Evolutionary conservation across 305 asterid genomes (phyloP), one percentile per base, ranked within the genome.

Genomic region (Fraxinus greggii): DNA sequence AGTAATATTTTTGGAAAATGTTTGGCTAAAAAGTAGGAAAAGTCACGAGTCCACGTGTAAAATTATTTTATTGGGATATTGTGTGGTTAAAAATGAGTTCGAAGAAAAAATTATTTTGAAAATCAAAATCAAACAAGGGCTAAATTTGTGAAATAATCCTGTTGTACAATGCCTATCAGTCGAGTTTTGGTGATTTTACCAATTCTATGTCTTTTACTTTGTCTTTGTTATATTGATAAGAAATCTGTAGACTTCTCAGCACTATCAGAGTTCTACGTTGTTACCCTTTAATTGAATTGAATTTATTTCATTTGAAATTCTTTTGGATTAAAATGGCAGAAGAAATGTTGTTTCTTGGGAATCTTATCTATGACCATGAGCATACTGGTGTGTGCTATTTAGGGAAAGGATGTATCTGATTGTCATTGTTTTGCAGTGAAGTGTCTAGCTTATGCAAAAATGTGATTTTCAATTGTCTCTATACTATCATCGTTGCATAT

Each of bases 341-440:
- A 26, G 3, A 51, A 28, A 15, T 40, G 15, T 56, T 72, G 35
- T 31, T 17, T 23, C 28, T 9, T 48, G 29, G 79, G 51, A 19
- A 76, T 63, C 12, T 63, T 63, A 54, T 7, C 33, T 45, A 31
- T 72, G 32, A 12, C 65, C 67, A 17, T 38, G 54, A n/a, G n/a
- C n/a, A n/a, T n/a, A n/a, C 77, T 75, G 56, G 77, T 33, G 31
- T 65, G 33, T 79, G 73, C 83, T 36, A 76, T 75, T 61, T 29
- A 77, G 36, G 12, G n/a, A 72, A 26, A 65, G n/a, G 24, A 26
- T 65, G 73, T 9, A 26, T 23, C 32, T 10, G 23, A 26, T 3
- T 65, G 15, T 23, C 21, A 70, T 79, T 45, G 13, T 38, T 78
- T 59, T 17, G 73, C 76, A 59, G 9, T 45, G 35, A 54, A 5